These are phyloP conservation scores for Dentipellis fragilis DNA, from an alignment of 768 basidiomycete genomes.

Conservation along the genomic window DNA sequence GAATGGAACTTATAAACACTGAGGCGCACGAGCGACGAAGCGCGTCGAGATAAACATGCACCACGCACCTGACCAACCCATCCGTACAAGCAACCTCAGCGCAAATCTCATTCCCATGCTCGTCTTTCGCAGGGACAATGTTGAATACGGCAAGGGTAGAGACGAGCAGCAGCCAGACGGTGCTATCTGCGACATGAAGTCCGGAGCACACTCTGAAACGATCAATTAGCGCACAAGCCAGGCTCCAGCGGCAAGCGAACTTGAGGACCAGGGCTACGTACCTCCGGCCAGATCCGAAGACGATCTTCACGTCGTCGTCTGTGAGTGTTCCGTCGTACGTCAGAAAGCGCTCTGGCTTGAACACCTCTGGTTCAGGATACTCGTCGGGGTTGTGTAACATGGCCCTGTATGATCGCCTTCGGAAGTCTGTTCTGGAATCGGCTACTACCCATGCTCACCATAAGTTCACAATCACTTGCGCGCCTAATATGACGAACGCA, in stretches of 20 bases:
- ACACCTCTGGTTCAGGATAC: slow-evolving; percentile 6
- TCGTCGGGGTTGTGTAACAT: slow-evolving; percentile 4
- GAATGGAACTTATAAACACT: background rate
- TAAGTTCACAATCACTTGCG: background rate
- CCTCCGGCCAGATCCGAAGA: background rate
- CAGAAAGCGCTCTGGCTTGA: slow-evolving; percentile 6
- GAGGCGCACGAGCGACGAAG: background rate
- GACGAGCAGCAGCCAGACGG: background rate
- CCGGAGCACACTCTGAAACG: background rate
- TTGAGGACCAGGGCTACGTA: background rate
- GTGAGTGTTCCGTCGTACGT: background rate
- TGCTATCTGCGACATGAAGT: background rate
- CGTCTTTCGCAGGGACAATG: background rate
- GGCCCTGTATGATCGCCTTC: background rate
- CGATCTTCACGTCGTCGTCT: background rate
- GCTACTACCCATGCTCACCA: background rate
- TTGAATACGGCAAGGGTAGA: background rate
- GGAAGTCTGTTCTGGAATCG: background rate
- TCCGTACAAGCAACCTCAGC: background rate
- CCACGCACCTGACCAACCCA: background rate
- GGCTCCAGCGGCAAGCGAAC: too few species aligned
- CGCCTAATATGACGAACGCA: background rate
- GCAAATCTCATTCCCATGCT: background rate
- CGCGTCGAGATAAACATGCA: background rate
- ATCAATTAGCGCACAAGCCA: too few species aligned